These are phyloP conservation scores for Kodamaea fukazawae DNA, from an alignment of 805 yeast genomes.

Conservation along the genomic window DNA sequence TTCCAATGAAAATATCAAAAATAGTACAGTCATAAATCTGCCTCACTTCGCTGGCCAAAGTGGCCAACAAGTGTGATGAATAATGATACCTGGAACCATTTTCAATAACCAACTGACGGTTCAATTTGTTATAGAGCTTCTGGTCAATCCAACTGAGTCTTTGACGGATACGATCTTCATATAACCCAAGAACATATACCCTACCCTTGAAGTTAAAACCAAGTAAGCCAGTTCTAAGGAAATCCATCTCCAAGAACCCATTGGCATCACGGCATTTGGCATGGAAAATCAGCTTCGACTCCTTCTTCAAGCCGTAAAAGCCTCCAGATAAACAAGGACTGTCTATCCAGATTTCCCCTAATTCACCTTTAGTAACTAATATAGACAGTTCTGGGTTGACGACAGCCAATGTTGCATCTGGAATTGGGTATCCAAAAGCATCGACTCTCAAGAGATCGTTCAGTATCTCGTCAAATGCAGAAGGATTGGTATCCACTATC, in stretches of 20 bases:
- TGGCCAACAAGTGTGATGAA: constrained; percentile 80
- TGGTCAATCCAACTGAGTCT: constrained; percentile 65
- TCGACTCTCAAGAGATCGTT: constrained; percentile 63
- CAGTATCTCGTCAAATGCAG: constrained; percentile 42
- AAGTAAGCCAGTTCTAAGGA: constrained; percentile 83
- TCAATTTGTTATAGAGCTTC: constrained; percentile 28
- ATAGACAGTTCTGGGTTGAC: constrained; percentile 90
- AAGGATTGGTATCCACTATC: constrained; percentile 59
- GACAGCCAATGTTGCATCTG: constrained; percentile 89
- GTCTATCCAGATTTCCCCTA: constrained; percentile 98
- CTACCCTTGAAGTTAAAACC: constrained; percentile 89
- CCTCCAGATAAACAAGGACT: constrained; percentile 90
- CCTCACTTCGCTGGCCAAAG: constrained; percentile 76
- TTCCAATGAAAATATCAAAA: constrained; percentile 76
- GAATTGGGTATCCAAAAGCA: constrained; percentile 91
- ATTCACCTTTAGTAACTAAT: constrained; percentile 69
- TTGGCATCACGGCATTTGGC: constrained; percentile 74
- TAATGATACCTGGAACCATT: constrained; percentile 65
- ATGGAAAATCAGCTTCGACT: constrained; percentile 73
- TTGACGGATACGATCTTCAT: constrained; percentile 89
- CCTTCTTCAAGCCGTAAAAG: constrained; percentile 66
- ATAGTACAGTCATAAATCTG: constrained; percentile 88
- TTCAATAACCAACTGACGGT: constrained; percentile 32
- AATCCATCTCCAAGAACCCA: constrained; percentile 71
- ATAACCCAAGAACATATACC: constrained; percentile 81